Base-by-base conservation (phyloP, 202 grass and related monocot genomes). In the Miscanthus sacchariflorus region DNA sequence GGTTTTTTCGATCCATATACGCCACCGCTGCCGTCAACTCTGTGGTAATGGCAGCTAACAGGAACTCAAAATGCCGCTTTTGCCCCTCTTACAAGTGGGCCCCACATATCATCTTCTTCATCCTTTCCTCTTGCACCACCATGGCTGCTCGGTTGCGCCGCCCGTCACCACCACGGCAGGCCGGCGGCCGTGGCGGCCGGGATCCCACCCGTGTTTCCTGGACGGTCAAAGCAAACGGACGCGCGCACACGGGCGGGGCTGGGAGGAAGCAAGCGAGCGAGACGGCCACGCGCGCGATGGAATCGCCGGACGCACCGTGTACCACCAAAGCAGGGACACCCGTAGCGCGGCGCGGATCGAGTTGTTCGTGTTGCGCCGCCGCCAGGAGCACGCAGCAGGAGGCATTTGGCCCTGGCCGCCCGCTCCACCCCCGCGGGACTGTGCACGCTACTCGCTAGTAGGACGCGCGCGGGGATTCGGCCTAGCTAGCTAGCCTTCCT, bases 241-340 rank as follows among this genome's bases (percentile, higher is more conserved):
- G 74, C 74, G 46, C 44, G 44, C 44, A 12, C 44, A 0, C 10
- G 44, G 10, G 72, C 48, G 15, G 49, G 15, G 49, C 49, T 13
- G 14, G 15, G 49, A 18, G 5, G 15, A 50, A 15, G 42, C 42
- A 9, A 14, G 5, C 42, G 81, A 8, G 15, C 48, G 46, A 15
- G 45, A 12, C 78, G 46, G 43, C 0, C 81, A 18, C 8, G 76
- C 85, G 48, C 12, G n/a, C 15, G 12, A 66, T 77, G 90, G 86
- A 79, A 89, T 83, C 86, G 78, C 52, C 46, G 52, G 78, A 88
- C 82, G 54, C 44, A 66, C 13, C 65, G 35, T 86, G 90, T 25
- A 25, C 56, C 58, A 17, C 19, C 49, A 92, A 92, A 92, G 90
- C 87, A 83, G 90, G 68, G 79, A 89, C 90, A 89, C 79, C 83